Percentiles rank a stretch among this genome's conserved stretches.
Conservation (phyloP, 257 asterid species). For the Fraxinus americana region DNA sequence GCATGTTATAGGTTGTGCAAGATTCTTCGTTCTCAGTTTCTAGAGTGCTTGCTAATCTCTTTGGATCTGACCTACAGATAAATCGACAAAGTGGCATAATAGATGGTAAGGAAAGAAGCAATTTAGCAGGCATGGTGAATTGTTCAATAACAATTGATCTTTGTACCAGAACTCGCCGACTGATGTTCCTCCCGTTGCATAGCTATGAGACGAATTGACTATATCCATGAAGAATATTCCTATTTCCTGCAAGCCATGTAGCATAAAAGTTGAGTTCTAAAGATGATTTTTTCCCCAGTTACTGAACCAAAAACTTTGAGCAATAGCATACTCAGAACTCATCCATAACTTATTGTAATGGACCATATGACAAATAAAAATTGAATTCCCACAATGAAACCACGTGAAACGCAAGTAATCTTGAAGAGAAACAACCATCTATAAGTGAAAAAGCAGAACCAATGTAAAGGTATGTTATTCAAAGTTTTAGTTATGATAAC, state of each 20-base stretch:
- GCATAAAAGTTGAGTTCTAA: slow-evolving; percentile 11
- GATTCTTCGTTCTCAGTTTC: slow-evolving; percentile 81
- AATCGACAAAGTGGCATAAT: slow-evolving; percentile 13
- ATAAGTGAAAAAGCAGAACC: background rate
- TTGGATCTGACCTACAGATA: slow-evolving; percentile 73
- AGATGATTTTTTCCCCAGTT: background rate
- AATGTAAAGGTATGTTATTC: background rate
- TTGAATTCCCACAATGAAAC: background rate
- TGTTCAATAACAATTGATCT: background rate
- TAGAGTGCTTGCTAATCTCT: slow-evolving; percentile 67
- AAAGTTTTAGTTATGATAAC: background rate
- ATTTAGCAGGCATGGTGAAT: slow-evolving; percentile 5
- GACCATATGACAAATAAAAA: background rate
- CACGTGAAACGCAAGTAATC: background rate
- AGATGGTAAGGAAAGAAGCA: slow-evolving; percentile 12
- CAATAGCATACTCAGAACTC: background rate
- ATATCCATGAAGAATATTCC: slow-evolving; percentile 75
- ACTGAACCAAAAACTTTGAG: slow-evolving; percentile 7
- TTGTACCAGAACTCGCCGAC: slow-evolving; percentile 73
- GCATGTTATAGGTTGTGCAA: slow-evolving; percentile 94
- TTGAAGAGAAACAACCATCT: background rate
- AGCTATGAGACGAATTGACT: slow-evolving; percentile 83
- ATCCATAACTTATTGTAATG: background rate
- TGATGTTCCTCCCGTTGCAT: slow-evolving; percentile 97
- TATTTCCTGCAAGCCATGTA: slow-evolving; percentile 57